Conservation (phyloP, 805 yeast species). For the Candida broadrunensis region DNA sequence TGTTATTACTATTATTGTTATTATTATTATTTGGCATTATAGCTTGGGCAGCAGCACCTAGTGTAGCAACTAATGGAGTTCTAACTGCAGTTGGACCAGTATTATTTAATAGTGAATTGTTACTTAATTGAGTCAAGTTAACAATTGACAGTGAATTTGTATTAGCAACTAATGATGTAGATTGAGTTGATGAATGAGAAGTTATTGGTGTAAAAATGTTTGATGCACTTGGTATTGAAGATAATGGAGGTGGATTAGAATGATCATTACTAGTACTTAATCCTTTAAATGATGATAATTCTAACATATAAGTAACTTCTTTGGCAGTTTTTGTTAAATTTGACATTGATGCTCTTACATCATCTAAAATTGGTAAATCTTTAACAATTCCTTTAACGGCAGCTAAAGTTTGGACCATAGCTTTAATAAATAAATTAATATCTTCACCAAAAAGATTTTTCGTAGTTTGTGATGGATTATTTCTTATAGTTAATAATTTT, state of each 20-base stretch:
- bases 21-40: constrained; percentile 12
- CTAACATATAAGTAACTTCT: constrained; percentile 85
- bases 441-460: constrained; percentile 80
- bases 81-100: constrained; percentile 14
- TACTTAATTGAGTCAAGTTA: constrained; percentile 1
- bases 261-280: neutral
- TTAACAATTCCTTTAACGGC: constrained; percentile 79
- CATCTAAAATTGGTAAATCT: constrained; percentile 77
- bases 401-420: constrained; percentile 79
- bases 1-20: neutral
- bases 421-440: constrained; percentile 74
- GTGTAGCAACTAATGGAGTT: constrained; percentile 23
- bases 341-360: constrained; percentile 75
- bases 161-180: constrained; percentile 1
- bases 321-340: constrained; percentile 83
- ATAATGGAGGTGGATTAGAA: constrained; percentile 19
- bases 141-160: neutral
- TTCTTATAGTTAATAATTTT: constrained; percentile 49
- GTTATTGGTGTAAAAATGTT: constrained; percentile 29
- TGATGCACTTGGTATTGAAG: constrained; percentile 29
- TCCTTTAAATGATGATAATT: constrained; percentile 38
- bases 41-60: constrained; percentile 26
- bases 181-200: constrained; percentile 14
- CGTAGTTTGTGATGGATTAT: constrained; percentile 46
- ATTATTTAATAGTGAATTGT: constrained; percentile 5